Conservation (phyloP, 805 yeast species). For the Candida rishiriensis region DNA sequence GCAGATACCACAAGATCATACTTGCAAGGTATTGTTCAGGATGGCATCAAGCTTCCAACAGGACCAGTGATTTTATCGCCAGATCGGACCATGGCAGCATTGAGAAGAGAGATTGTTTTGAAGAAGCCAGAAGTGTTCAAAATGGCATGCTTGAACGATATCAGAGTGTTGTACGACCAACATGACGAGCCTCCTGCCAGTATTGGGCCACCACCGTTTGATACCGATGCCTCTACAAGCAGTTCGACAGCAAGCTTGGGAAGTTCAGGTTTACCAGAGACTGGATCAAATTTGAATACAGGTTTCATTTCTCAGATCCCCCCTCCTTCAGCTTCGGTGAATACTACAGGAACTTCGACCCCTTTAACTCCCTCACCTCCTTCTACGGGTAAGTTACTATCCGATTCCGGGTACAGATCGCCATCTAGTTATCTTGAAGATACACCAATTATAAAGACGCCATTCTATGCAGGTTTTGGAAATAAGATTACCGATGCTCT, state of each 20-base stretch:
- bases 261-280: too few relatives aligned
- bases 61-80: constrained; percentile 97
- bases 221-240: background rate
- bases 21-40: constrained; percentile 71
- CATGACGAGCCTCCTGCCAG: background rate
- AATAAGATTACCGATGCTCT: constrained; percentile 95
- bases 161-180: constrained; percentile 57
- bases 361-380: background rate
- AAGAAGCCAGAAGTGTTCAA: constrained; percentile 98
- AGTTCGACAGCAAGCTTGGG: background rate
- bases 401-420: background rate
- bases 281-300: too few relatives aligned
- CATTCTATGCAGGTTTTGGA: constrained; percentile 97
- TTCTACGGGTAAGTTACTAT: background rate
- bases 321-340: background rate
- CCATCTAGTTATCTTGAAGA: constrained; percentile 12
- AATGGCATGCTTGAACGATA: constrained; percentile 92
- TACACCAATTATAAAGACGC: constrained; percentile 50
- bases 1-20: constrained; percentile 90
- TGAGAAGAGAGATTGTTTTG: constrained; percentile 84
- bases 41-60: constrained; percentile 64
- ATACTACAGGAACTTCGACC: background rate
- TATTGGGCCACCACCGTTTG: background rate
- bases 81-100: constrained; percentile 93
- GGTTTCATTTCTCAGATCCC: too few relatives aligned